Evolutionary conservation across 768 basidiomycete genomes (phyloP).

Genomic region (Amanita inopinata): DNA sequence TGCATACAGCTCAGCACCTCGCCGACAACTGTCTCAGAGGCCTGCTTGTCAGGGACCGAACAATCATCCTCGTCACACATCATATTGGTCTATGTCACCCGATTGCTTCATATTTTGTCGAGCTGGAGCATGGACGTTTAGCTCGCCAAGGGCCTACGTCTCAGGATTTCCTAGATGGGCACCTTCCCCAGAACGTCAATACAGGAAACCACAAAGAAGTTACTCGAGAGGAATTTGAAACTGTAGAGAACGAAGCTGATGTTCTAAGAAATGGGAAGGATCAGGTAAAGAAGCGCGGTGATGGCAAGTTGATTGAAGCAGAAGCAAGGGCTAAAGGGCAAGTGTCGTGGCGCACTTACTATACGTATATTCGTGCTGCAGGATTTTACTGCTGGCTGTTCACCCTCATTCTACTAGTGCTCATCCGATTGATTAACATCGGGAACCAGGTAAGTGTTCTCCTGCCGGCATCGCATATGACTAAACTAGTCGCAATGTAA

Average conservation of each 20-base stretch:
- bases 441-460: conserved; percentile 38
- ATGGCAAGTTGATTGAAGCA: conserved; percentile 50
- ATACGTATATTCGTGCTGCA: conserved; percentile 54
- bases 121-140: conserved; percentile 41
- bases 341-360: conserved; percentile 48
- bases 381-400: conserved; percentile 46
- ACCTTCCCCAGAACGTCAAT: background rate
- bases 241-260: conserved; percentile 27
- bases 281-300: conserved; percentile 9
- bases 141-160: conserved; percentile 24
- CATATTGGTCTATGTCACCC: conserved; percentile 68
- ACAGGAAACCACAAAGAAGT: background rate
- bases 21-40: conserved; percentile 56
- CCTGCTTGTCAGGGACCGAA: conserved; percentile 49
- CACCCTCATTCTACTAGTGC: conserved; percentile 40
- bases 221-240: background rate
- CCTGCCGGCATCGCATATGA: background rate
- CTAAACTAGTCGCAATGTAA: conserved; percentile 1
- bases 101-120: conserved; percentile 56
- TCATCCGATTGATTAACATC: conserved; percentile 47
- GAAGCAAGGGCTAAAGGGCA: conserved; percentile 61
- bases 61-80: conserved; percentile 78
- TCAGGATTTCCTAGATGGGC: conserved; percentile 1
- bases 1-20: conserved; percentile 68
- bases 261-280: conserved; percentile 3